Percentiles rank a stretch among this genome's conserved stretches.
Evolutionary conservation across 2,329 filamentous ascomycete species (phyloP).

Genomic region (Thermoascus crustaceus): DNA sequence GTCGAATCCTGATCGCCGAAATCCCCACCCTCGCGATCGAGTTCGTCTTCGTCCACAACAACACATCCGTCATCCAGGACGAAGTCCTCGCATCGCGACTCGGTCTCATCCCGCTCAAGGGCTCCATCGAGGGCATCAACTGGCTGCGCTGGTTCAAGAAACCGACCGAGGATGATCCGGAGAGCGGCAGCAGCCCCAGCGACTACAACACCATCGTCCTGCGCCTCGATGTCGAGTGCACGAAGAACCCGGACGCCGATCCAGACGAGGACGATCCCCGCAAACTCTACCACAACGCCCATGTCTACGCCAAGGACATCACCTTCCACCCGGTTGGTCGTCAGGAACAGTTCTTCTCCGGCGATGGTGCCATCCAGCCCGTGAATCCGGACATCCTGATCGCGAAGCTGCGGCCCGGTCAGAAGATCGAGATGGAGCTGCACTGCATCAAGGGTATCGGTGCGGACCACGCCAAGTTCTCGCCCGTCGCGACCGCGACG

Average conservation of each 20-base stretch:
- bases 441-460: constrained; percentile 94
- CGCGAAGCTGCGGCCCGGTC: constrained; percentile 85
- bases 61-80: constrained; percentile 96
- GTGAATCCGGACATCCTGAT: constrained; percentile 89
- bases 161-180: constrained; percentile 55
- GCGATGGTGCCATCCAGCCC: constrained; percentile 60
- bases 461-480: constrained; percentile 93
- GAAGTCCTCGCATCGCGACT: constrained; percentile 88
- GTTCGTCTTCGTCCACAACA: constrained; percentile 86
- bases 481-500: constrained; percentile 85
- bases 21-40: constrained; percentile 92
- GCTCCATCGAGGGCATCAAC: constrained; percentile 65
- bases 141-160: constrained; percentile 78
- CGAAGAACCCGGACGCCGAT: constrained; percentile 63
- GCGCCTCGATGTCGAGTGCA: constrained; percentile 69
- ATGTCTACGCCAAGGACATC: constrained; percentile 72
- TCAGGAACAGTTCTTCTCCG: constrained; percentile 60
- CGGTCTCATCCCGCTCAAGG: constrained; percentile 82
- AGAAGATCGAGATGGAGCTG: constrained; percentile 77
- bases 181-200: constrained; percentile 41
- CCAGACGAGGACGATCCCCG: constrained; percentile 69
- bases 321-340: constrained; percentile 67
- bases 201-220: constrained; percentile 87
- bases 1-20: constrained; percentile 89
- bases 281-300: constrained; percentile 78